Conservation (phyloP, 1,284 basidiomycete genomes). For the Microstroma glucosiphilum region DNA sequence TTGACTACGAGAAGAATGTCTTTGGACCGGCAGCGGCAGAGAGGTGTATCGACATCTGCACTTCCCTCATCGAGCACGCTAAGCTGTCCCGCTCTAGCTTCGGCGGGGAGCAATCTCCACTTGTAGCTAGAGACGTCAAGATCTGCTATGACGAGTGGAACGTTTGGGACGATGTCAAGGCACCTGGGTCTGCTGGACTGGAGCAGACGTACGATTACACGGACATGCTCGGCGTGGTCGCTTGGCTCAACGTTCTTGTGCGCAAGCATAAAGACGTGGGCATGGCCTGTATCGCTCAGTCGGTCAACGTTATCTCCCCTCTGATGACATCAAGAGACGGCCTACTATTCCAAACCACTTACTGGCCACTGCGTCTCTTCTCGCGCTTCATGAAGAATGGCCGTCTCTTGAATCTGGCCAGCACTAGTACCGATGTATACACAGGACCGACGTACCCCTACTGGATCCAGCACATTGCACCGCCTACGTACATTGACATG, state of each 20-base stretch:
- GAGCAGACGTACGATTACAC: conserved; percentile 61
- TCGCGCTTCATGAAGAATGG: conserved; percentile 58
- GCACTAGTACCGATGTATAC: conserved; percentile 52
- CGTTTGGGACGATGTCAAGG: conserved; percentile 57
- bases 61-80: conserved; percentile 53
- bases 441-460: conserved; percentile 56
- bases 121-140: conserved; percentile 27
- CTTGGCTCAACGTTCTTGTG: conserved; percentile 64
- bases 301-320: conserved; percentile 59
- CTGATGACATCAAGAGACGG: conserved; percentile 53
- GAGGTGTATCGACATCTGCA: conserved; percentile 52
- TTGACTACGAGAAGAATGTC: conserved; percentile 55
- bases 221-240: conserved; percentile 60
- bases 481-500: conserved; percentile 55
- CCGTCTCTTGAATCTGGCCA: conserved; percentile 54
- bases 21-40: conserved; percentile 54
- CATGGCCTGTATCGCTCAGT: conserved; percentile 64
- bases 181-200: conserved; percentile 54
- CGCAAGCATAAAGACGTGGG: conserved; percentile 61
- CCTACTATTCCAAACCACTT: conserved; percentile 58
- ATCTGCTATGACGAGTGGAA: conserved; percentile 62
- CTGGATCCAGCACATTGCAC: conserved; percentile 53
- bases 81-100: conserved; percentile 22
- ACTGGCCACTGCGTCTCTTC: conserved; percentile 58
- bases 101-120: too few relatives aligned